Evolutionary conservation across 441 rosid species (phyloP), one percentile per base, ranked within the genome.

Genomic region (Hura crepitans): DNA sequence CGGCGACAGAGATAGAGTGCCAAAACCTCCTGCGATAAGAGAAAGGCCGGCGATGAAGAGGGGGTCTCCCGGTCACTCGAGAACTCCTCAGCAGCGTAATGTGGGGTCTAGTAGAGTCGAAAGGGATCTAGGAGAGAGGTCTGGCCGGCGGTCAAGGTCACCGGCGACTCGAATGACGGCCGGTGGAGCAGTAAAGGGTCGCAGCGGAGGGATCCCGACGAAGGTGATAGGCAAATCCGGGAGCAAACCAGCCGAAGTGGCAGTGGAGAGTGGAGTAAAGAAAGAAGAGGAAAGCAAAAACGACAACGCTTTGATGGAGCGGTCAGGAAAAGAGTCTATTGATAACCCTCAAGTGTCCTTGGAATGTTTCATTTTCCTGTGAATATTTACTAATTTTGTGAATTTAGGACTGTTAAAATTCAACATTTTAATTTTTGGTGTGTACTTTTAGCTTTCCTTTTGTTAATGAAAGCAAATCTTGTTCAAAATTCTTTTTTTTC

Each of bases 341-440:
- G 91, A 77, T 10, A 82, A 88, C 65, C 93, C 96, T 62, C 84
- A 73, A 6, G 96, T 90, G 65, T 85, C 98, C 5, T 72, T 93
- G 78, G 97, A 91, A 74, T 89, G 98, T 74, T 93, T 93, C 81
- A 93, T 93, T 61, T 91, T 93, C 77, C 81, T 93, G 79, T 93
- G 74, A 85, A 76, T 68, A 62, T 14, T 5, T 5, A 17, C 30
- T 66, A 23, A 6, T 61, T 33, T 61, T 20, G 17, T 22, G 7
- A 31, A 33, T 17, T 59, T 35, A 11, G n/a, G 37, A 28, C 20
- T 18, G 25, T 50, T 10, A 54, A n/a, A n/a, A 54, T 54, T 23
- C 17, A 66, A 20, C 15, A n/a, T 50, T 5, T 23, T 10, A 23
- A 0, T 20, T 15, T 45, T 27, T 28, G 15, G 23, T 39, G 23